Evolutionary conservation across 768 basidiomycete species (phyloP).

Genomic region (Hericium coralloides): DNA sequence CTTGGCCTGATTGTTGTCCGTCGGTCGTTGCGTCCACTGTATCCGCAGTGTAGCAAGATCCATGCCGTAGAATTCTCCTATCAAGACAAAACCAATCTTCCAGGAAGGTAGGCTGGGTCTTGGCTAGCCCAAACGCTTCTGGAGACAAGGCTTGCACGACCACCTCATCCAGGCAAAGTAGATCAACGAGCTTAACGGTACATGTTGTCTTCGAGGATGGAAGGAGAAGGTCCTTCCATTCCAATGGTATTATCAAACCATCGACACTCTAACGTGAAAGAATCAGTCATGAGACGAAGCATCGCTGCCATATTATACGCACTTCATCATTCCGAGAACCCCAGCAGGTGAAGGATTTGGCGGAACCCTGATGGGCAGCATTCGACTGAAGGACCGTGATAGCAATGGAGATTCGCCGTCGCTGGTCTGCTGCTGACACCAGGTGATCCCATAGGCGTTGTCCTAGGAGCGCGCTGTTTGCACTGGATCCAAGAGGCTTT

Average conservation of each 20-base stretch:
- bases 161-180: conserved; percentile 16
- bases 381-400: not conserved
- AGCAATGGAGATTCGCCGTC: not conserved
- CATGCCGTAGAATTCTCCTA: conserved; percentile 42
- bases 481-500: no score
- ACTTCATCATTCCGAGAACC: conserved; percentile 31
- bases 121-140: conserved; percentile 15
- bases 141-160: conserved; percentile 17
- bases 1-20: not conserved
- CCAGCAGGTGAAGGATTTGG: conserved; percentile 24
- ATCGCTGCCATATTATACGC: conserved; percentile 1
- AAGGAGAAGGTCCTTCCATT: conserved; percentile 1
- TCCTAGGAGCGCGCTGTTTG: not conserved
- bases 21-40: not conserved
- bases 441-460: not conserved
- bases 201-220: conserved; percentile 4
- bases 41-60: conserved; percentile 29
- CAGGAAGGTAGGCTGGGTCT: conserved; percentile 9
- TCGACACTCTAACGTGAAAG: conserved; percentile 1
- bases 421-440: not conserved
- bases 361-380: not conserved
- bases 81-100: conserved; percentile 17
- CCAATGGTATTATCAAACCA: conserved; percentile 2
- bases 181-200: conserved; percentile 9
- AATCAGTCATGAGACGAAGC: no score